phyloP scores from a whole-genome alignment of 2,329 filamentous ascomycete species.

The Alternaria sp. region DNA sequence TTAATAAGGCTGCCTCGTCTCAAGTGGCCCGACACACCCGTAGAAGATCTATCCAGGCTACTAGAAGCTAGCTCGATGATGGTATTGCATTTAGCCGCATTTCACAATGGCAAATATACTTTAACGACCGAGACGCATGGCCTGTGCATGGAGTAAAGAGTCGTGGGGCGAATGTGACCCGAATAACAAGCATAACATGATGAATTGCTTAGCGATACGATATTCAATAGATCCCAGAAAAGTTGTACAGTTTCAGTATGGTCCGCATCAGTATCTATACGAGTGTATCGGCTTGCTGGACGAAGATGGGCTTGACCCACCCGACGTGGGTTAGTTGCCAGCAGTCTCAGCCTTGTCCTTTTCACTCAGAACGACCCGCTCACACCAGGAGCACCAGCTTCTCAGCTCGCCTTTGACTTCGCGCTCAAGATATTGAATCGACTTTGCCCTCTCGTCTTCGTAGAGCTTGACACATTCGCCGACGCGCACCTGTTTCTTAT shows the following conservation, averaged over 20 bases:
- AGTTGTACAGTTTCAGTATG: not conserved
- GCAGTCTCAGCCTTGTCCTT: conserved; percentile 51
- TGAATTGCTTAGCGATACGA: not conserved
- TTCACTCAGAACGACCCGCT: conserved; percentile 72
- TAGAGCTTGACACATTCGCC: conserved; percentile 87
- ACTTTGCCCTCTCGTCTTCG: conserved; percentile 64
- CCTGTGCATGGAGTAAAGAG: too few species aligned
- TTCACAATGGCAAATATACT: too few species aligned
- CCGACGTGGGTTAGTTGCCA: conserved; percentile 28
- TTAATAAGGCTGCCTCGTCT: too few species aligned
- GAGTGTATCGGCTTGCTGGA: conserved; percentile 15
- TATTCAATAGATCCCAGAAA: not conserved
- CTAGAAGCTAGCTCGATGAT: too few species aligned
- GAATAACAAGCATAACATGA: too few species aligned
- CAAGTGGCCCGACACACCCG: too few species aligned
- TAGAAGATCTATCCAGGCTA: too few species aligned
- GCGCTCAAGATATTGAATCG: conserved; percentile 68
- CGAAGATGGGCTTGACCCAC: conserved; percentile 30
- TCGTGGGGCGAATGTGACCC: too few species aligned
- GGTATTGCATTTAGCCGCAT: too few species aligned
- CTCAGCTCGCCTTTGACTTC: conserved; percentile 74
- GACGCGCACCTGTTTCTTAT: conserved; percentile 81
- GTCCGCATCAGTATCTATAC: conserved; percentile 11
- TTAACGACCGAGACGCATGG: too few species aligned
- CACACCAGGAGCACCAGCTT: conserved; percentile 95